Evolutionary conservation across 2,329 filamentous ascomycete genomes (phyloP).

Genomic region (Bipolaris victoriae): DNA sequence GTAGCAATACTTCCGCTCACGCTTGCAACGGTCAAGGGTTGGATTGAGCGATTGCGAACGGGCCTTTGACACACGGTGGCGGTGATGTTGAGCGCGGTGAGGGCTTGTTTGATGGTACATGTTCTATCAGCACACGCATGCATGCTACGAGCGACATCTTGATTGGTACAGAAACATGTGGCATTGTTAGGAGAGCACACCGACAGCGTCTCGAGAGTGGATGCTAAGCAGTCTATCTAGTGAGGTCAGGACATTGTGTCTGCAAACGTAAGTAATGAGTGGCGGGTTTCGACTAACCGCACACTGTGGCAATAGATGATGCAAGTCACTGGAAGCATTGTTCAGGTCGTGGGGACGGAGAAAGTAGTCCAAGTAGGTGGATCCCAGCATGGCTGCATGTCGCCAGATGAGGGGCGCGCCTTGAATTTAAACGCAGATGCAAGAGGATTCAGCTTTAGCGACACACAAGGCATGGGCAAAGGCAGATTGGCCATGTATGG

Average conservation of each 20-base stretch:
- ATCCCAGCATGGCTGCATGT: neutral
- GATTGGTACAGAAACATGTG: neutral
- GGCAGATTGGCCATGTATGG: neutral
- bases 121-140: neutral
- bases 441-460: neutral
- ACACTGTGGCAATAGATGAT: neutral
- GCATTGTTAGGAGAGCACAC: neutral
- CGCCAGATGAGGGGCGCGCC: neutral
- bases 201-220: neutral
- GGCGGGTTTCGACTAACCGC: neutral
- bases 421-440: neutral
- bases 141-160: neutral
- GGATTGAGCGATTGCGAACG: conserved; percentile 1
- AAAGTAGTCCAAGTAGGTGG: neutral
- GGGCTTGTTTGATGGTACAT: neutral
- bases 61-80: neutral
- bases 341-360: neutral
- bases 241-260: neutral
- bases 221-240: neutral
- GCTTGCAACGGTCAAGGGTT: neutral
- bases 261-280: neutral
- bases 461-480: neutral
- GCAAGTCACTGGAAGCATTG: neutral
- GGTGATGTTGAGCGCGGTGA: conserved; percentile 5
- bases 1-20: neutral